A percentile compares a stretch with the other conserved stretches of the same genome.
Conservation (phyloP, 1,284 basidiomycete genomes). For the Boletus semigastroideus region DNA sequence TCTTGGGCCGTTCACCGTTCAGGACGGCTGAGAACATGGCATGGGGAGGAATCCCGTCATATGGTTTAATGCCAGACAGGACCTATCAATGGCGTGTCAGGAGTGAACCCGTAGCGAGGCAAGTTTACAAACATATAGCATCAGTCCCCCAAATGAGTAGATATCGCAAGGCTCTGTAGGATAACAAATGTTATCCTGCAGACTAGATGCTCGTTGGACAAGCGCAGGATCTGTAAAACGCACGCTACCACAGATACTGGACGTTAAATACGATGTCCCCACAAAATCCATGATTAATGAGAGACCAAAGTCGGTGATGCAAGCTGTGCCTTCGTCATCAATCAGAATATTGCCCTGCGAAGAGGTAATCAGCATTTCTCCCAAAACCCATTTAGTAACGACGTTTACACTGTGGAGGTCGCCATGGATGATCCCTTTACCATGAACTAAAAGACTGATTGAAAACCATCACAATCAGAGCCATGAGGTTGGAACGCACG, state of each 20-base stretch:
- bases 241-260: slow-evolving; percentile 31
- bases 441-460: slow-evolving; percentile 20
- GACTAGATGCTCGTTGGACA: slow-evolving; percentile 9
- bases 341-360: slow-evolving; percentile 31
- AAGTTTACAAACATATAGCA: slow-evolving; percentile 26
- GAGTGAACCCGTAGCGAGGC: not conserved
- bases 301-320: slow-evolving; percentile 38
- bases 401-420: slow-evolving; percentile 29
- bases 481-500: slow-evolving; percentile 15
- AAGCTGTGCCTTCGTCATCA: slow-evolving; percentile 23
- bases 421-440: slow-evolving; percentile 21
- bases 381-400: not conserved
- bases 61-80: slow-evolving; percentile 26
- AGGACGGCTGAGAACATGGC: slow-evolving; percentile 5
- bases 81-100: slow-evolving; percentile 21
- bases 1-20: slow-evolving; percentile 14
- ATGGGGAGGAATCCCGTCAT: slow-evolving; percentile 5
- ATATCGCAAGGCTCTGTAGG: slow-evolving; percentile 31
- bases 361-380: not conserved
- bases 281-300: slow-evolving; percentile 35
- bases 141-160: slow-evolving; percentile 35
- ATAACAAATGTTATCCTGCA: slow-evolving; percentile 1
- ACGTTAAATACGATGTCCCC: slow-evolving; percentile 35
- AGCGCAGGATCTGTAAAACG: slow-evolving; percentile 40
- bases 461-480: not conserved